Percentiles rank a stretch among this genome's conserved stretches.
Evolutionary conservation across 331 rosid species (phyloP).

Genomic region (Rosa hybrid): DNA sequence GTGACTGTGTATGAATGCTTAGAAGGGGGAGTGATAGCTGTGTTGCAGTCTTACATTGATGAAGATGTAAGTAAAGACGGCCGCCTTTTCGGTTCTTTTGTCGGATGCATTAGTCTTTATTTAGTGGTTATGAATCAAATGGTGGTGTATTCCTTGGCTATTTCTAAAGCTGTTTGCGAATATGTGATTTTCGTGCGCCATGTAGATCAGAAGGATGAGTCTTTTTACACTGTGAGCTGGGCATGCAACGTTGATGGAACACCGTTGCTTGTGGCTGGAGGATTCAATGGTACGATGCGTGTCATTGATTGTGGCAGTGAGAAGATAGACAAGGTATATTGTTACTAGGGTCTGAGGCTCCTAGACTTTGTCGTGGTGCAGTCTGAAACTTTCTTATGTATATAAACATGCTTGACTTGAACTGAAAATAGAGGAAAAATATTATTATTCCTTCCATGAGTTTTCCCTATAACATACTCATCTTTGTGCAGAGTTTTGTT

Average conservation of each 20-base stretch:
- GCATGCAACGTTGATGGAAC: slow-evolving; percentile 69
- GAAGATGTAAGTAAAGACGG: slow-evolving; percentile 72
- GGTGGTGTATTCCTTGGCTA: slow-evolving; percentile 1
- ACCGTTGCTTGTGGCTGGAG: slow-evolving; percentile 86
- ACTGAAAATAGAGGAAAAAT: no score
- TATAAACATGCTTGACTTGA: not conserved
- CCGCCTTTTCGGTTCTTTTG: not conserved
- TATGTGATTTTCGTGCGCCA: slow-evolving; percentile 34
- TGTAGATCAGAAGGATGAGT: slow-evolving; percentile 96
- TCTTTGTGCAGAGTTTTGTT: slow-evolving; percentile 71
- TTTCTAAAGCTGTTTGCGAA: not conserved
- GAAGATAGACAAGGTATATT: slow-evolving; percentile 80
- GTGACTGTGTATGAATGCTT: slow-evolving; percentile 92
- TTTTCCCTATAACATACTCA: not conserved
- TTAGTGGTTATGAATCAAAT: not conserved
- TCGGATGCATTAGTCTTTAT: not conserved
- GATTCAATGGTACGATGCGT: slow-evolving; percentile 80
- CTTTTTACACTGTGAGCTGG: slow-evolving; percentile 93
- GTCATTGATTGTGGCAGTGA: slow-evolving; percentile 82
- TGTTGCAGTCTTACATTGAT: slow-evolving; percentile 88
- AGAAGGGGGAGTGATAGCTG: slow-evolving; percentile 86
- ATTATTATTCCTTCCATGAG: not conserved
- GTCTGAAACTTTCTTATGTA: not conserved
- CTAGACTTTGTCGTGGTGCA: not conserved
- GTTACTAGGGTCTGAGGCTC: not conserved